A percentile compares a stretch with the other conserved stretches of the same genome.
These are phyloP conservation scores for Firmiana major DNA, from an alignment of 345 rosid species.

Conservation along the genomic window DNA sequence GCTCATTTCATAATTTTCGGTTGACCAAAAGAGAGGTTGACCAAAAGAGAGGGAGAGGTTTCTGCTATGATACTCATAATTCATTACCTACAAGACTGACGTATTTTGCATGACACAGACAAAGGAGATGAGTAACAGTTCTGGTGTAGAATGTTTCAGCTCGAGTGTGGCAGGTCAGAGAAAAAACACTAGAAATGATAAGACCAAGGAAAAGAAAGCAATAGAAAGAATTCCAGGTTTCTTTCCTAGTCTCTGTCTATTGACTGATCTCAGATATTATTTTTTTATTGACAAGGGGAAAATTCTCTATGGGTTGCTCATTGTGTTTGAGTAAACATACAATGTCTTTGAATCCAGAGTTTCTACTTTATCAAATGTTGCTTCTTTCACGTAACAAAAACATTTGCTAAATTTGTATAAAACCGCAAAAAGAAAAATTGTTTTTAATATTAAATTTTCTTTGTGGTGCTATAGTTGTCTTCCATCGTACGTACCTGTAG, in stretches of 20 bases:
- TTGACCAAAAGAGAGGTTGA: not conserved
- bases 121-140: conserved; percentile 28
- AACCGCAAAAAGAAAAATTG: not conserved
- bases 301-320: not conserved
- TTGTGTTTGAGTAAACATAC: not conserved
- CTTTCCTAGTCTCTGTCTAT: not conserved
- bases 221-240: conserved; percentile 28
- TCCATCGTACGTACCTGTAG: not conserved
- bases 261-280: not conserved
- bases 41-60: no score
- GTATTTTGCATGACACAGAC: conserved; percentile 27
- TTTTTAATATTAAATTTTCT: not conserved
- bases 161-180: conserved; percentile 22
- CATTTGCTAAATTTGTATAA: not conserved
- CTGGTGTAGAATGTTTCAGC: conserved; percentile 15
- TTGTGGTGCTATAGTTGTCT: not conserved
- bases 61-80: not conserved
- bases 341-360: not conserved
- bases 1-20: not conserved
- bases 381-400: not conserved
- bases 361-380: not conserved
- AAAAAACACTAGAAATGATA: conserved; percentile 17
- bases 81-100: not conserved
- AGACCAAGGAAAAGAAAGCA: conserved; percentile 24
- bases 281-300: not conserved